Percentiles rank a stretch among this genome's conserved stretches.
These are phyloP conservation scores for Kalmanozyma brasiliensis DNA, from an alignment of 1,284 basidiomycete species.

Conservation along the genomic window DNA sequence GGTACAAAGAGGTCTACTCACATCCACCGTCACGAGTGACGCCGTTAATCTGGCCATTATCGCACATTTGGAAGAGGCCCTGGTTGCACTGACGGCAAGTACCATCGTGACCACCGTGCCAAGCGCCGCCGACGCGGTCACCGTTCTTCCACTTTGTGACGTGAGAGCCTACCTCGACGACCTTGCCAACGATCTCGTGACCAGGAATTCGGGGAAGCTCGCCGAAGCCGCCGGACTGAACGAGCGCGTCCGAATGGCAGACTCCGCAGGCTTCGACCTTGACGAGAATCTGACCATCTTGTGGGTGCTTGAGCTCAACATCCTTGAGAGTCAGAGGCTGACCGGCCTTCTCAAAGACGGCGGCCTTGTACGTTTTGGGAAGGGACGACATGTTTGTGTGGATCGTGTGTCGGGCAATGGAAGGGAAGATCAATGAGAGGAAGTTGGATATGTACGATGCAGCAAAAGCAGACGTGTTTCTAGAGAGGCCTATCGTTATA, in stretches of 20 bases:
- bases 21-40: constrained; percentile 57
- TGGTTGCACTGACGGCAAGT: constrained; percentile 61
- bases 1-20: constrained; percentile 18
- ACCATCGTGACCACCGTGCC: constrained; percentile 62
- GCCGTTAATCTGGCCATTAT: constrained; percentile 51
- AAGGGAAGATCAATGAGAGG: background rate
- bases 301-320: constrained; percentile 90
- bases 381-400: constrained; percentile 27
- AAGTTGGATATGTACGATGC: too few species aligned
- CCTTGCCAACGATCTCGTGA: constrained; percentile 63
- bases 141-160: constrained; percentile 57
- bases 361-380: constrained; percentile 72
- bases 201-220: constrained; percentile 56
- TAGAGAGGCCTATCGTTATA: too few species aligned
- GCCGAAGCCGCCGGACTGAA: constrained; percentile 25
- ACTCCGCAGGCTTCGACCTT: constrained; percentile 91
- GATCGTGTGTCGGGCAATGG: background rate
- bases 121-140: constrained; percentile 64
- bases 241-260: constrained; percentile 79
- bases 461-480: too few species aligned
- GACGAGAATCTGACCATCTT: constrained; percentile 89
- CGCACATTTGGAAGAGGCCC: constrained; percentile 60
- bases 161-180: constrained; percentile 54
- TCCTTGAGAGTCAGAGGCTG: constrained; percentile 88
- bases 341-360: constrained; percentile 92